These are phyloP conservation scores for Melanogaster broomeanus DNA, from an alignment of 768 basidiomycete genomes.

Conservation along the genomic window DNA sequence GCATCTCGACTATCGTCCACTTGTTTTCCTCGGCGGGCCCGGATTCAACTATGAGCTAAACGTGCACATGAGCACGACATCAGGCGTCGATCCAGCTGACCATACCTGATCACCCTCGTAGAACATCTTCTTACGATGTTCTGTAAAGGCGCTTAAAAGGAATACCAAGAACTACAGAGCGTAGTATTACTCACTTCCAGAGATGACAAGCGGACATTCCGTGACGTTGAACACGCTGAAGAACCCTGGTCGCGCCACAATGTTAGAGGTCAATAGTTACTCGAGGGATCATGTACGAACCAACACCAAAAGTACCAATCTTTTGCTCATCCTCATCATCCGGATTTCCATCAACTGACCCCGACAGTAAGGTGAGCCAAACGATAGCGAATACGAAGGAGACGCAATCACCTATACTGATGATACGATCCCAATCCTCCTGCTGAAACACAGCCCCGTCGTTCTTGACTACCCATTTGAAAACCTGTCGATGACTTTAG, in stretches of 20 bases:
- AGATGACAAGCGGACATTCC: constrained; percentile 26
- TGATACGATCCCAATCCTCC: constrained; percentile 49
- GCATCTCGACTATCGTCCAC: constrained; percentile 53
- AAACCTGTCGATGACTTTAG: neutral
- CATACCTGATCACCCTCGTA: constrained; percentile 9
- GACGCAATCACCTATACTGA: constrained; percentile 39
- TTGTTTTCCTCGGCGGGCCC: neutral
- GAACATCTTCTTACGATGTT: constrained; percentile 3
- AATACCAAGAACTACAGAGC: neutral
- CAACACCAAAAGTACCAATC: constrained; percentile 49
- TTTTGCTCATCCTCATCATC: constrained; percentile 52
- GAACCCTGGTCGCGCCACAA: constrained; percentile 12
- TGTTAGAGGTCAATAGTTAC: neutral
- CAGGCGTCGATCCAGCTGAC: neutral
- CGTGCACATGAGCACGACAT: neutral
- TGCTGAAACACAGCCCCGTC: constrained; percentile 48
- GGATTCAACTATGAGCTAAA: constrained; percentile 3
- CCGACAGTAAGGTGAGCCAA: neutral
- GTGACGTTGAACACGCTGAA: constrained; percentile 32
- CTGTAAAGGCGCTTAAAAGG: neutral
- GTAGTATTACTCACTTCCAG: constrained; percentile 12
- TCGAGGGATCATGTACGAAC: constrained; percentile 7
- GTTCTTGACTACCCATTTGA: constrained; percentile 45
- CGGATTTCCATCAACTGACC: constrained; percentile 53
- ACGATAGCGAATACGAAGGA: neutral